Evolutionary conservation across 495 filamentous ascomycete species (phyloP), one percentile per base, ranked within the genome.

Genomic region (Xylaria intraflava): DNA sequence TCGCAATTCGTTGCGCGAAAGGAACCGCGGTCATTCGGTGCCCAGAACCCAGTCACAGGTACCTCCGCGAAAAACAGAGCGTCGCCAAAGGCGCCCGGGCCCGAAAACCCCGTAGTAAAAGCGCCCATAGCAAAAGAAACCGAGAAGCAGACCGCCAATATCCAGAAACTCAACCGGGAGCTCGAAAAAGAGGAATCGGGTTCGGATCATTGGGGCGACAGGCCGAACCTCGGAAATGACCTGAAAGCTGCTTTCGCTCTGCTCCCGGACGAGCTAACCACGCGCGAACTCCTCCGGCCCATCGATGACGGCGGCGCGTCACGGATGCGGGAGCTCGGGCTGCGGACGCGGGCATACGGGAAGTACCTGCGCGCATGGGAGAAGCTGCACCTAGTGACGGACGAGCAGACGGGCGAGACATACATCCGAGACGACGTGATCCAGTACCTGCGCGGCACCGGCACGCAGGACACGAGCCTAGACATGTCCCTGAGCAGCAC

Each of bases 401-500:
- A 57, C 17, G 22, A 20, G 41, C 12, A 42, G 8, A 58, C 42
- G 12, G 53, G 53, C 30, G 46, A 56, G 53, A 48, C 38, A 8
- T 31, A 31, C 38, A 17, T 60, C 30, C 56, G 51, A 22, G 56
- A 62, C 51, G 56, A 69, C 40, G 27, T 69, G 1, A 48, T 69
- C 35, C 62, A 60, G 23, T 58, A 57, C 27, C 17, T 67, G 9
- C 57, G 57, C 10, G 26, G 19, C 8, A 23, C 16, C 10, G 26
- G 19, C 8, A 23, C 16, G 16, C 33, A 49, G 20, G 24, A 61
- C 14, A 47, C 17, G 30, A 23, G 14, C 35, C 31, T 57, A 6
- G 20, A 59, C 6, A 46, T 50, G 19, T 43, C 53, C n/a, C 50
- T 61, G 1, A 31, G 53, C 3, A 26, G 48, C 14, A 46, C 59